Conservation (phyloP, 2,329 filamentous ascomycete species). For the Hypomyces rosellus region DNA sequence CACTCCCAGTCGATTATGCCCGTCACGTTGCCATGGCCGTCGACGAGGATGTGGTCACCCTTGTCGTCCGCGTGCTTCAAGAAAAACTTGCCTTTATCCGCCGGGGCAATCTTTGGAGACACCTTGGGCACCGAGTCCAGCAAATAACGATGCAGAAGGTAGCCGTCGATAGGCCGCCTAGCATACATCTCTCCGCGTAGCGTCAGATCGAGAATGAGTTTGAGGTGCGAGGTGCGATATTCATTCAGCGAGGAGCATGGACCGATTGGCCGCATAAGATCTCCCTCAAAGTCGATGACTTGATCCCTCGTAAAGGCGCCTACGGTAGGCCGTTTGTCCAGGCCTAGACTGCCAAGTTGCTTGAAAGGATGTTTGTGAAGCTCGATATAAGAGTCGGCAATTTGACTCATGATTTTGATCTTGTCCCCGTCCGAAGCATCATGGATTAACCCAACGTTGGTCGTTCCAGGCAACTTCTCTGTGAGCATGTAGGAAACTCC, state of each 20-base stretch:
- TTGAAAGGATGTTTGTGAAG: constrained; percentile 31
- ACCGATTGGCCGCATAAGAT: constrained; percentile 24
- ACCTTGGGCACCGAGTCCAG: constrained; percentile 29
- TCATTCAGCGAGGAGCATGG: constrained; percentile 30
- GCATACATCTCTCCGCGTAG: constrained; percentile 30
- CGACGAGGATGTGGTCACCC: constrained; percentile 41
- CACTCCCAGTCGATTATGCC: constrained; percentile 42
- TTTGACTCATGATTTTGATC: constrained; percentile 29
- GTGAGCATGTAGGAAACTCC: constrained; percentile 37
- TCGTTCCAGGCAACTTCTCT: constrained; percentile 34
- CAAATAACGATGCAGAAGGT: constrained; percentile 36
- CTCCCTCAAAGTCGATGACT: constrained; percentile 27
- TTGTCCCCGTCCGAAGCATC: constrained; percentile 25
- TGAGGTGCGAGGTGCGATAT: constrained; percentile 28
- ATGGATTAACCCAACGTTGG: constrained; percentile 27
- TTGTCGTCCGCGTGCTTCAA: constrained; percentile 39
- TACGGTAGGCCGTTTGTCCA: constrained; percentile 21
- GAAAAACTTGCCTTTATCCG: constrained; percentile 30
- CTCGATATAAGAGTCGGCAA: constrained; percentile 34
- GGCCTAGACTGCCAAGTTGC: constrained; percentile 29
- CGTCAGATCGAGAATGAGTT: constrained; percentile 32
- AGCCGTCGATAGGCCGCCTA: constrained; percentile 27
- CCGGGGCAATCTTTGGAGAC: constrained; percentile 11
- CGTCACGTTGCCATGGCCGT: constrained; percentile 39
- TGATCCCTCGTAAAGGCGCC: constrained; percentile 33